A percentile compares a stretch with the other conserved stretches of the same genome.
Conservation (phyloP, 768 basidiomycete species). For the Favolaschia claudopus region DNA sequence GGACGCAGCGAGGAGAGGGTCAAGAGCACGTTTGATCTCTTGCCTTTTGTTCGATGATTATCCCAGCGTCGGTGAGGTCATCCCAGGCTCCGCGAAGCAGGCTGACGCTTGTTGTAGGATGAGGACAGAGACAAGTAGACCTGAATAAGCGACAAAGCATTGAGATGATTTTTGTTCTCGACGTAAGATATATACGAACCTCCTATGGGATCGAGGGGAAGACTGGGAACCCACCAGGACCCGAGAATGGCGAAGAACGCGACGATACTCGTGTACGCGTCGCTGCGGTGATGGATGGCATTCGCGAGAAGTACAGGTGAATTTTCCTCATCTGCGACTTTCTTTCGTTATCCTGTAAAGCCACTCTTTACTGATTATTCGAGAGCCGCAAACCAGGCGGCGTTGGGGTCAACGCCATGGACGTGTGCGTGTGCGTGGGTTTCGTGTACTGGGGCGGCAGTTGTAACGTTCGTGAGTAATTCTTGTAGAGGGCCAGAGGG, state of each 20-base stretch:
- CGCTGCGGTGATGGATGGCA: conserved; percentile 96
- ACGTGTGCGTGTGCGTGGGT: conserved; percentile 62
- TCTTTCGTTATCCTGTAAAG: conserved; percentile 88
- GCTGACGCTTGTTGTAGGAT: conserved; percentile 78
- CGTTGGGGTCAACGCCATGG: conserved; percentile 80
- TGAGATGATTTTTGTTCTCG: conserved; percentile 8
- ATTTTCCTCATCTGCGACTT: conserved; percentile 89
- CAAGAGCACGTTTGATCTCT: conserved; percentile 62
- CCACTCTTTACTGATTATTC: conserved; percentile 92
- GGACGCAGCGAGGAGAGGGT: conserved; percentile 55
- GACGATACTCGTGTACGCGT: conserved; percentile 92
- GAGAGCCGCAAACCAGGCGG: conserved; percentile 92
- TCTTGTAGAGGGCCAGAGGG: conserved; percentile 71
- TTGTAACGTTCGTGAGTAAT: conserved; percentile 63
- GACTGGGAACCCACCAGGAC: conserved; percentile 82
- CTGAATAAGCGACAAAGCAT: conserved; percentile 44
- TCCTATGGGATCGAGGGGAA: conserved; percentile 93
- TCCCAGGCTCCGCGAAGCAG: conserved; percentile 75
- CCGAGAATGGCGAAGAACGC: conserved; percentile 94
- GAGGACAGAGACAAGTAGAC: conserved; percentile 87
- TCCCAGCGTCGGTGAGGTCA: conserved; percentile 86
- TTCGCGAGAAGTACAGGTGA: conserved; percentile 95
- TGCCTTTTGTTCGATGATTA: conserved; percentile 62
- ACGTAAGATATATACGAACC: conserved; percentile 61
- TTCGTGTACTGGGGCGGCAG: conserved; percentile 62